Evolutionary conservation across 805 yeast species (phyloP), one percentile per base, ranked within the genome.

Genomic region (Candida bentonensis): DNA sequence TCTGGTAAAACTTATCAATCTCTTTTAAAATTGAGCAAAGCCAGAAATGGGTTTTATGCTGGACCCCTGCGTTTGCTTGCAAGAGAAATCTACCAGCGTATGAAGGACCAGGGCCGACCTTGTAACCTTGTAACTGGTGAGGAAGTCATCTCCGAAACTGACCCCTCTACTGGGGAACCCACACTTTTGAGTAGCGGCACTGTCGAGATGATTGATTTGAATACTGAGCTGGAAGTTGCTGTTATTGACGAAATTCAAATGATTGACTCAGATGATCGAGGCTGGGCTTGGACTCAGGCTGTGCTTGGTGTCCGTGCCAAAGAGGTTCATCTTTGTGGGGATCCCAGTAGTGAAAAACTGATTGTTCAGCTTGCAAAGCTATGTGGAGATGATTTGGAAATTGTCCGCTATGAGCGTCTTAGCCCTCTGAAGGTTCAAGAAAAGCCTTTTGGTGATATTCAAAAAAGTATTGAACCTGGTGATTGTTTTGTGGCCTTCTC

Each of bases 51-150:
- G 0, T 83, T 82, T 51, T 92, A 80, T 62, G 97, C 97, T 0
- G 97, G 97, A 1, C 99, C 99, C 0, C 65, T 92, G 41, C 69
- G 99, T 48, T 67, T 92, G 45, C 67, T 92, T 43, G 98, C 97
- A 0, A 68, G 96, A 48, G 99, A 92, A 58, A 78, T 92, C 2
- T 88, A 79, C 58, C 96, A 87, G 51, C 70, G 85, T 43, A 83
- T 88, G 62, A 77, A 79, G 48, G 55, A 59, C 1, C 76, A 79
- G 44, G 80, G 80, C 0, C 63, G 79, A 1, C 65, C 78, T 22
- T 88, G 96, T 62, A 92, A 88, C 60, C 65, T 92, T 42, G 66
- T 86, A 30, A 92, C 99, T 0, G 99, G 99, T n/a, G 99, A 92
- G 56, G 96, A 92, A 59, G 78, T 89, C 13, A 69, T 85, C 15